Conservation (phyloP, 2,329 filamentous ascomycete genomes). For the Fusarium pseudocircinatum region DNA sequence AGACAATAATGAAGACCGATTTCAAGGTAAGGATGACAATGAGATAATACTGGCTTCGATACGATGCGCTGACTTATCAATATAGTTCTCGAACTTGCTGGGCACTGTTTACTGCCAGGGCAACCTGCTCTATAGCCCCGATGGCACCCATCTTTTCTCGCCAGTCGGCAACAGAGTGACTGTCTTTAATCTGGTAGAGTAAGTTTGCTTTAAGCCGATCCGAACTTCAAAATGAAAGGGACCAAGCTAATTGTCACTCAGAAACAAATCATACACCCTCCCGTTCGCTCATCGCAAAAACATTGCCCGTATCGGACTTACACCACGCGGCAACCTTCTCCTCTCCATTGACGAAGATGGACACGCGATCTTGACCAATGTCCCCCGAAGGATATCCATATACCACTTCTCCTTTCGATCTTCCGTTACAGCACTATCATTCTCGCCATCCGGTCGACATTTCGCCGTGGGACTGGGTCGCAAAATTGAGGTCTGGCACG, state of each 20-base stretch:
- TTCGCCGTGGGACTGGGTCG: slow-evolving; percentile 91
- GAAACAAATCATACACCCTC: slow-evolving; percentile 87
- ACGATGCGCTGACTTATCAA: neutral
- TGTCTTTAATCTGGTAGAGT: slow-evolving; percentile 97
- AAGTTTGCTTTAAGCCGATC: slow-evolving; percentile 45
- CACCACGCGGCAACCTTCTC: slow-evolving; percentile 89
- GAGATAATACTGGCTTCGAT: neutral
- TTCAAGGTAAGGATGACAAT: slow-evolving; percentile 77
- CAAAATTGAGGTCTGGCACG: slow-evolving; percentile 94
- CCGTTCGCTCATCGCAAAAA: slow-evolving; percentile 95
- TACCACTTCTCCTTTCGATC: slow-evolving; percentile 96
- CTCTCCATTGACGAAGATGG: slow-evolving; percentile 95
- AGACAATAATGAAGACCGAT: slow-evolving; percentile 93
- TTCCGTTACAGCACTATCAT: slow-evolving; percentile 83
- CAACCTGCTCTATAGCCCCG: slow-evolving; percentile 94
- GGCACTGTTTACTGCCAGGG: slow-evolving; percentile 98
- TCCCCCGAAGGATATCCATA: slow-evolving; percentile 83
- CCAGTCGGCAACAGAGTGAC: slow-evolving; percentile 96
- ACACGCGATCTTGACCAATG: slow-evolving; percentile 90
- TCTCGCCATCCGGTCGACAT: slow-evolving; percentile 89
- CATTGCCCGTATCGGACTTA: slow-evolving; percentile 86
- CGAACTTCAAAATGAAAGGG: neutral
- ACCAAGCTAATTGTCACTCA: slow-evolving; percentile 54
- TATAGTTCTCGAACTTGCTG: slow-evolving; percentile 94
- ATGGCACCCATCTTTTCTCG: slow-evolving; percentile 94